Evolutionary conservation across 108 stramenopile species (phyloP), one percentile per base, ranked within the genome.

Genomic region (Nitzschia palea): DNA sequence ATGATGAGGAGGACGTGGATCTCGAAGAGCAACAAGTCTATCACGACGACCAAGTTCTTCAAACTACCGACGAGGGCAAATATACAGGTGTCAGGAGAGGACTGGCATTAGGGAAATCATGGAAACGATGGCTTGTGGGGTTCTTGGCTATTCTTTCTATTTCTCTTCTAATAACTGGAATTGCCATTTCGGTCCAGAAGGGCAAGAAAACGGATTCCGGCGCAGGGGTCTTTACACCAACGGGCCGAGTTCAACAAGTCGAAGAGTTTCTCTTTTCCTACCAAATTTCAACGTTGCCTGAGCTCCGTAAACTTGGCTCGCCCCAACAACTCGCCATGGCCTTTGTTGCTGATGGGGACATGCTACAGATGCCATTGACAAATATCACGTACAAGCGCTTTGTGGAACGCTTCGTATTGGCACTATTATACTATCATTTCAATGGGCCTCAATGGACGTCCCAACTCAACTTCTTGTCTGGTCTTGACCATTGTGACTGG

Each of bases 351-450:
- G 65, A 77, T 33, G 50, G 47, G 0, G 76, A 78, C 70, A 52
- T 53, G 20, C 20, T 44, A 2, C 51, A 53, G 17, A 4, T 53
- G n/a, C 17, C 22, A 4, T 2, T 29, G 44, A 47, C 5, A 29
- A 8, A 35, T 22, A 18, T 29, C 8, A 60, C n/a, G 15, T 14
- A 20, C 1, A 30, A 33, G 9, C 40, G 59, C 33, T 71, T 59
- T 28, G 20, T 70, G 12, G 55, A 77, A 33, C 59, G 76, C 0
- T 77, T 57, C 45, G 23, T 48, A 27, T 35, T 74, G 53, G 73
- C 68, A 10, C 17, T 64, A 4, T 3, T 79, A 0, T 79, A 70
- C 35, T 79, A 73, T 31, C 20, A 44, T 2, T 37, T 42, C 27
- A 40, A 57, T 35, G 78, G 78, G 1, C 18, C 2, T 28, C 1